Conservation (phyloP, 768 basidiomycete genomes). For the Botryobasidium botryosum region DNA sequence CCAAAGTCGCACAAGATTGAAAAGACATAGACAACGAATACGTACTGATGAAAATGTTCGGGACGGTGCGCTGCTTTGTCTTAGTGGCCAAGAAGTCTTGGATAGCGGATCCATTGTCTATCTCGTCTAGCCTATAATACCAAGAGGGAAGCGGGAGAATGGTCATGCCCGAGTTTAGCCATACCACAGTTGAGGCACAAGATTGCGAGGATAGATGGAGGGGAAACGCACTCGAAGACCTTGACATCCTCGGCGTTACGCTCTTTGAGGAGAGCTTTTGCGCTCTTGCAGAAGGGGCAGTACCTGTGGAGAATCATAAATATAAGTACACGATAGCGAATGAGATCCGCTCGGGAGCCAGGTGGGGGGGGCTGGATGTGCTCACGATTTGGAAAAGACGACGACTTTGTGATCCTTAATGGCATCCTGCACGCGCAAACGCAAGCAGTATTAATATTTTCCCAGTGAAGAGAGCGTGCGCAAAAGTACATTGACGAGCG, state of each 20-base stretch:
- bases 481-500: too few species aligned
- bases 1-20: background rate
- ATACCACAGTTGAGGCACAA: background rate
- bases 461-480: too few species aligned
- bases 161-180: background rate
- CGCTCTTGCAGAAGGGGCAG: conserved; percentile 35
- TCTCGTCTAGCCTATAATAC: conserved; percentile 12
- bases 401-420: conserved; percentile 35
- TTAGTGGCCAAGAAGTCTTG: conserved; percentile 46
- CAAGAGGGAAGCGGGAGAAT: background rate
- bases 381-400: conserved; percentile 44
- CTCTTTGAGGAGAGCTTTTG: conserved; percentile 24
- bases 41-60: conserved; percentile 60
- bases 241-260: conserved; percentile 13
- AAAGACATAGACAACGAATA: conserved; percentile 1
- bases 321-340: too few species aligned
- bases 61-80: conserved; percentile 56
- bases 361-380: too few species aligned
- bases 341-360: too few species aligned
- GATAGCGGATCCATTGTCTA: conserved; percentile 40
- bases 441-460: too few species aligned
- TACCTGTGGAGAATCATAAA: too few species aligned
- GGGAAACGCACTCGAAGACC: conserved; percentile 14
- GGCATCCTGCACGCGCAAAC: too few species aligned
- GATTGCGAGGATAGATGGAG: background rate